phyloP scores from a whole-genome alignment of 1,284 basidiomycete species.

The Trichosporon coremiiforme region DNA sequence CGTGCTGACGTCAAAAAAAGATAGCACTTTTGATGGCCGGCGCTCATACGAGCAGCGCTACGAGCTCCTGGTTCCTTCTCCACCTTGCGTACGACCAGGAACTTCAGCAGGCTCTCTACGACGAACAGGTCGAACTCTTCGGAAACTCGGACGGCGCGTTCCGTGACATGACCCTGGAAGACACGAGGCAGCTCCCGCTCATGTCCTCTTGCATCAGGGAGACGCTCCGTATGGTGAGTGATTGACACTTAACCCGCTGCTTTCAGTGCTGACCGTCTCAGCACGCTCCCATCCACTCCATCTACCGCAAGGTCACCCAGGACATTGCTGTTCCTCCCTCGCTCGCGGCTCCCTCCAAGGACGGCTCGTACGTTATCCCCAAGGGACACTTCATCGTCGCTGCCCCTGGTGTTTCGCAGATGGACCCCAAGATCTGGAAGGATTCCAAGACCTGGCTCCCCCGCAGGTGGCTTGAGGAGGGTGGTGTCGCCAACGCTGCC shows the following conservation, averaged over 20 bases:
- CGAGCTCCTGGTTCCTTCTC: slow-evolving; percentile 87
- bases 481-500: slow-evolving; percentile 74
- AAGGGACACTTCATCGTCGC: slow-evolving; percentile 90
- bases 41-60: slow-evolving; percentile 81
- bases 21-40: slow-evolving; percentile 95
- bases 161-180: slow-evolving; percentile 81
- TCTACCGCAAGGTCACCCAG: slow-evolving; percentile 79
- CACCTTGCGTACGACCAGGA: slow-evolving; percentile 81
- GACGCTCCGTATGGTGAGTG: slow-evolving; percentile 70
- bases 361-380: slow-evolving; percentile 76
- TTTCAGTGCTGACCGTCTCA: no score
- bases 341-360: slow-evolving; percentile 74
- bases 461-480: slow-evolving; percentile 76
- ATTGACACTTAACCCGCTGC: no score
- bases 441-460: slow-evolving; percentile 73
- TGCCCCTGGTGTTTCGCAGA: slow-evolving; percentile 82
- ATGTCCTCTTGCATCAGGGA: slow-evolving; percentile 90
- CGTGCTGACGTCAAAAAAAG: slow-evolving; percentile 71
- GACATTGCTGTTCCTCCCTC: slow-evolving; percentile 81
- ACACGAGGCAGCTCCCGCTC: slow-evolving; percentile 77
- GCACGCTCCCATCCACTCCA: slow-evolving; percentile 84
- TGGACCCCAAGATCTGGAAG: slow-evolving; percentile 84
- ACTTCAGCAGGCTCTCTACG: slow-evolving; percentile 69
- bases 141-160: slow-evolving; percentile 60
- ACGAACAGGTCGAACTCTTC: slow-evolving; percentile 70